Base-by-base conservation (phyloP, 352 stramenopile species). In the Blastocystis sp. region DNA sequence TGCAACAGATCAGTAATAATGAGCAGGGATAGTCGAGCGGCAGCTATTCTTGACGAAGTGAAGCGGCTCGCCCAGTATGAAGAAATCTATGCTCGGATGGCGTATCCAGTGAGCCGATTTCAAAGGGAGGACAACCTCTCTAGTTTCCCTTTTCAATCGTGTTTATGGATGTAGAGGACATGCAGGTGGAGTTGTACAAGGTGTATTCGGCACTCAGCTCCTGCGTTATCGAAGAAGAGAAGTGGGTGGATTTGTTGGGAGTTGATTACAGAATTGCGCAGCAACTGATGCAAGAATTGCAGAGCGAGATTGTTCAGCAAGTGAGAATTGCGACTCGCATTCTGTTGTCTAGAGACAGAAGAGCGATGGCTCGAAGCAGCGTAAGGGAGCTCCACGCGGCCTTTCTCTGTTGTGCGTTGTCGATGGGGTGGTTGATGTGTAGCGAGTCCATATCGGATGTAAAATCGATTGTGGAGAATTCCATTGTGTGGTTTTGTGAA, bases 181-280 rank as follows among this genome's bases (percentile, higher is more conserved):
- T 24, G 29, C 21, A 55, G 41, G 33, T 55, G 33, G 31, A 26
- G 35, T 62, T 63, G 24, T 85, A 37, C 61, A 37, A 31, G 37
- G 16, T 26, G 4, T 67, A 85, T 41, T 35, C 74, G 19, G 33
- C 55, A 29, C 50, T 85, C 3, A 31, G 3, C 12, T 85, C 74
- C 2, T 70, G 74, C 24, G 61, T 85, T 9, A 45, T n/a, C 19
- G 74, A 85, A 69, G 74, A 67, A 69, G 74, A 85, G 45, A 85
- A 85, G 74, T 85, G 70, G 1, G 71, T 41, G 12, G n/a, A 26
- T 63, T 26, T 51, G 26, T 24, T 21, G 19, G 13, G 31, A 24
- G n/a, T 59, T 4, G n/a, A 45, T 12, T 37, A 12, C 50, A 85
- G 74, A 41, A 12, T 62, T 19, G 12, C 50, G 12, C n/a, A 19